Evolutionary conservation across 2,329 filamentous ascomycete genomes (phyloP).

Genomic region (Diplocarpon mali): DNA sequence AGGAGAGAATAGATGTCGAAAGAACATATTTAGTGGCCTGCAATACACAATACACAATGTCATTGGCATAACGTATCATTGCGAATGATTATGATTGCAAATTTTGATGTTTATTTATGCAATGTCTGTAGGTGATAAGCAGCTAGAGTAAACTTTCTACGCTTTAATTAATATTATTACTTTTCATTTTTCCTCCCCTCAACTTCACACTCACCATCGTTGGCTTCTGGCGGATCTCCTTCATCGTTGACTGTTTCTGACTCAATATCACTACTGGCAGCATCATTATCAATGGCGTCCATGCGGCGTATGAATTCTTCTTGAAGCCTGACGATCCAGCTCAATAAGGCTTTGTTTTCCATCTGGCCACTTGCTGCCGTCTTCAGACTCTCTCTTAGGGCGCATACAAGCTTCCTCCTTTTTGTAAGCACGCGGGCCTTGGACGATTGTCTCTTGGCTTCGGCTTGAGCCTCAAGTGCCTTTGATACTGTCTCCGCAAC

Average conservation of each 20-base stretch:
- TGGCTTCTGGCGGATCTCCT: neutral
- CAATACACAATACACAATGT: no score
- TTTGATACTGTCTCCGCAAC: slow-evolving; percentile 56
- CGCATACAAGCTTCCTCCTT: slow-evolving; percentile 63
- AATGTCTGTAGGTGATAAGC: no score
- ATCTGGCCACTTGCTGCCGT: slow-evolving; percentile 57
- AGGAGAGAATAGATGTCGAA: no score
- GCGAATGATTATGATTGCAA: no score
- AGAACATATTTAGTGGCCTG: no score
- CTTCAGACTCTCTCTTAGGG: slow-evolving; percentile 58
- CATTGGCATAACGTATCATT: no score
- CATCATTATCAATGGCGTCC: slow-evolving; percentile 43
- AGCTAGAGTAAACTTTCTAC: no score
- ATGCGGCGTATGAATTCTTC: slow-evolving; percentile 65
- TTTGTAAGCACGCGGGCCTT: slow-evolving; percentile 46
- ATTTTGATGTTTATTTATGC: no score
- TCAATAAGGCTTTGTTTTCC: slow-evolving; percentile 48
- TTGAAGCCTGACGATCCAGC: slow-evolving; percentile 57
- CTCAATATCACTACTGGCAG: slow-evolving; percentile 10
- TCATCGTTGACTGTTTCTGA: neutral
- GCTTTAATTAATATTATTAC: no score
- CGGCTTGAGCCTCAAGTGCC: slow-evolving; percentile 45
- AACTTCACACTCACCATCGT: no score
- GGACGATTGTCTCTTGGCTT: slow-evolving; percentile 47
- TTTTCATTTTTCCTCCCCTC: no score